A percentile compares a stretch with the other conserved stretches of the same genome.
These are phyloP conservation scores for Podila epicladia DNA, from an alignment of 192 early-diverging fungal genomes.

Conservation along the genomic window DNA sequence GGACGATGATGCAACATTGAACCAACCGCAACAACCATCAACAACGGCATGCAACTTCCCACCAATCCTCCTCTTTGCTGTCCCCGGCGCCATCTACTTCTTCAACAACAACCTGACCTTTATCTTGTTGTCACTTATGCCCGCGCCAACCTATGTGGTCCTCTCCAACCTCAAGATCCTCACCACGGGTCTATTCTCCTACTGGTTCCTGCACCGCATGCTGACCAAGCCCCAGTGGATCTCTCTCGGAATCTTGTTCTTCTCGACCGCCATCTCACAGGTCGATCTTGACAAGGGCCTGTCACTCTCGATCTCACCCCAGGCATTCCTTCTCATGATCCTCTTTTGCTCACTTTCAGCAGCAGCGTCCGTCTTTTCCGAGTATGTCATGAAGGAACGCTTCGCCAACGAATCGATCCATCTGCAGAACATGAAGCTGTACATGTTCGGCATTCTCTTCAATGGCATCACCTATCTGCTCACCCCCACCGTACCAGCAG, in stretches of 20 bases:
- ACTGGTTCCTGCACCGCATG: conserved; percentile 37
- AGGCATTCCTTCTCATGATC: conserved; percentile 49
- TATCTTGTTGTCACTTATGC: conserved; percentile 40
- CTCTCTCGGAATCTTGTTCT: conserved; percentile 39
- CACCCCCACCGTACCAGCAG: background rate
- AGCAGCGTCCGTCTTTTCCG: conserved; percentile 47
- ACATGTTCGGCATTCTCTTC: conserved; percentile 53
- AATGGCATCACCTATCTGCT: conserved; percentile 46
- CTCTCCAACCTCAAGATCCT: conserved; percentile 53
- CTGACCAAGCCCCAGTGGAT: conserved; percentile 40
- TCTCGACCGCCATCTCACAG: conserved; percentile 45
- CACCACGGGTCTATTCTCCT: conserved; percentile 51
- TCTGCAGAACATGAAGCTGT: conserved; percentile 53
- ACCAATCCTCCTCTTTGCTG: conserved; percentile 39
- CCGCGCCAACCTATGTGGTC: conserved; percentile 51
- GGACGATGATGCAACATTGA: background rate
- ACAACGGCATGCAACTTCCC: conserved; percentile 14
- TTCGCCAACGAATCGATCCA: conserved; percentile 50
- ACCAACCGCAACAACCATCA: background rate
- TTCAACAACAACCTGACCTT: conserved; percentile 55
- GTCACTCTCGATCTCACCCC: conserved; percentile 16
- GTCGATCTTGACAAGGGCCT: conserved; percentile 41
- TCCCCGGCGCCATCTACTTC: conserved; percentile 51
- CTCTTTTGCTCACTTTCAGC: conserved; percentile 48
- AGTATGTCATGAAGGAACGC: conserved; percentile 54